These are phyloP conservation scores for Prosopis cineraria DNA, from an alignment of 306 rosid species.

Conservation along the genomic window DNA sequence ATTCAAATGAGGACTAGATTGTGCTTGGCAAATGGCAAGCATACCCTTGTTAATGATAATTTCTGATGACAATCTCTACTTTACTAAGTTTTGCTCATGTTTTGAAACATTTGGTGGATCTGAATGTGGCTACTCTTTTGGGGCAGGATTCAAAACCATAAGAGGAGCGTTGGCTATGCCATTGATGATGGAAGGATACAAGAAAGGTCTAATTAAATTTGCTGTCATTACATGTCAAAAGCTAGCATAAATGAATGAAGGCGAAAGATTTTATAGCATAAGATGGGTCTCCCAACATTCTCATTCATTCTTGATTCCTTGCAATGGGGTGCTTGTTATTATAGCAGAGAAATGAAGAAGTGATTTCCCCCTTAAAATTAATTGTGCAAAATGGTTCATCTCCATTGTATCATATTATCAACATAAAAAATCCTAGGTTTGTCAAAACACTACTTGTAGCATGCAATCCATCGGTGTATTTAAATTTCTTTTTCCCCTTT, in stretches of 20 bases:
- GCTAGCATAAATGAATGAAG: slow-evolving; percentile 53
- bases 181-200: slow-evolving; percentile 84
- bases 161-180: slow-evolving; percentile 96
- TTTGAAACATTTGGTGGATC: not conserved
- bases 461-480: too few relatives aligned
- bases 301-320: not conserved
- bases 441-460: not conserved
- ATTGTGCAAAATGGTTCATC: not conserved
- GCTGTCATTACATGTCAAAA: slow-evolving; percentile 78
- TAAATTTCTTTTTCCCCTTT: too few relatives aligned
- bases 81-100: not conserved
- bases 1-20: not conserved
- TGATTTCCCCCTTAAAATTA: not conserved
- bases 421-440: too few relatives aligned
- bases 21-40: not conserved
- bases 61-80: not conserved
- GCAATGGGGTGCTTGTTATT: not conserved
- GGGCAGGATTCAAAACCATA: slow-evolving; percentile 71
- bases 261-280: not conserved
- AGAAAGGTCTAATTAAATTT: slow-evolving; percentile 76
- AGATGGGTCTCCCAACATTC: not conserved
- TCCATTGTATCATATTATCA: too few relatives aligned
- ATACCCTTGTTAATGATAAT: not conserved
- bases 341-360: not conserved
- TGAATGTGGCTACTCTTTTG: slow-evolving; percentile 20